phyloP scores from a whole-genome alignment of 1,139 yeast species.

The Saccharomyces hybrid region DNA sequence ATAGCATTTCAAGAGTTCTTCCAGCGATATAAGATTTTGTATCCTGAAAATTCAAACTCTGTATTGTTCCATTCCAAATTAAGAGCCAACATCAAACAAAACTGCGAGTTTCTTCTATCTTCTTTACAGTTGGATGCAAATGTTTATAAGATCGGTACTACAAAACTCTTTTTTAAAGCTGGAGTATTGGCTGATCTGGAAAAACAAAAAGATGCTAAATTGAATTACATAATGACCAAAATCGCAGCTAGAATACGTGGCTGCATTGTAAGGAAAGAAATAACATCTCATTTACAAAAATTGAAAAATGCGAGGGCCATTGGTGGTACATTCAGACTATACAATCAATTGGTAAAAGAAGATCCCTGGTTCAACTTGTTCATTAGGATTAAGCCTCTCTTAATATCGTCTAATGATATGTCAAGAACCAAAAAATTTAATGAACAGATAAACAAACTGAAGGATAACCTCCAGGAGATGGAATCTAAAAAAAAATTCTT shows the following conservation, averaged over 20 bases:
- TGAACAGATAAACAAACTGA: slow-evolving; percentile 52
- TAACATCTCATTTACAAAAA: slow-evolving; percentile 46
- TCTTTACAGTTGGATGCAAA: slow-evolving; percentile 54
- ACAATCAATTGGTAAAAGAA: slow-evolving; percentile 47
- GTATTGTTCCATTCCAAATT: slow-evolving; percentile 31
- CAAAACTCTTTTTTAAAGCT: slow-evolving; percentile 87
- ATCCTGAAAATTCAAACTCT: slow-evolving; percentile 15
- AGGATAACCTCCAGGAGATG: slow-evolving; percentile 32
- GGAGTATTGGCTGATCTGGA: slow-evolving; percentile 89
- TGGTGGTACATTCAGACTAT: slow-evolving; percentile 51
- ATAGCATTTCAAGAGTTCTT: slow-evolving; percentile 76
- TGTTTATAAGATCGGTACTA: slow-evolving; percentile 62
- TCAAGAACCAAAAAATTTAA: slow-evolving; percentile 49
- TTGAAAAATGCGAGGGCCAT: slow-evolving; percentile 68
- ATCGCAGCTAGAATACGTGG: slow-evolving; percentile 72
- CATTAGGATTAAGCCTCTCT: slow-evolving; percentile 65
- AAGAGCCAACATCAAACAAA: slow-evolving; percentile 39
- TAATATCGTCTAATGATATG: slow-evolving; percentile 58
- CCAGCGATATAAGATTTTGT: slow-evolving; percentile 61
- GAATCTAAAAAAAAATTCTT: slow-evolving; percentile 32
- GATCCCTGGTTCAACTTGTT: slow-evolving; percentile 81
- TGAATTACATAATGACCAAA: slow-evolving; percentile 48
- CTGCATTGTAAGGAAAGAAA: slow-evolving; percentile 45
- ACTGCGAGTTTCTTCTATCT: slow-evolving; percentile 60
- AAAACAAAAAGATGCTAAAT: slow-evolving; percentile 59